A percentile compares a stretch with the other conserved stretches of the same genome.
Evolutionary conservation across 106 monocot species (phyloP).

Genomic region (Platanthera guangdongensis): DNA sequence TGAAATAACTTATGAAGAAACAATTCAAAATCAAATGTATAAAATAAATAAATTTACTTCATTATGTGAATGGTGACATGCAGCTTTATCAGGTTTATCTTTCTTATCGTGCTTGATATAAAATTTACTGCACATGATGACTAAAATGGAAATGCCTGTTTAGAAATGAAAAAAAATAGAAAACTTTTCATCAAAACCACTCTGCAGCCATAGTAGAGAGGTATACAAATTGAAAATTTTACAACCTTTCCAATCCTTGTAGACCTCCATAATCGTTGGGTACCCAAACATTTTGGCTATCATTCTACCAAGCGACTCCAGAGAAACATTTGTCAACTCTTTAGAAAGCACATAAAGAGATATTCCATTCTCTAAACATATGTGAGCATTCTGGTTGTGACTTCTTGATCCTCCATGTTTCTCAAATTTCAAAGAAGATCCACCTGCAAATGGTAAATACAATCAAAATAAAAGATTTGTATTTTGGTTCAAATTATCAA

Average conservation of each 20-base stretch:
- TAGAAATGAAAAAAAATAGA: no score
- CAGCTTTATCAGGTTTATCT: not conserved
- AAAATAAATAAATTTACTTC: no score
- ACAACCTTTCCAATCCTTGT: no score
- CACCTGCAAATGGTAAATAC: slow-evolving; percentile 23
- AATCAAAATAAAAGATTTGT: not conserved
- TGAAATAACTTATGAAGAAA: no score
- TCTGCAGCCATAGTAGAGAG: no score
- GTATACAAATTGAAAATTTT: no score
- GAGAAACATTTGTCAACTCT: slow-evolving; percentile 20
- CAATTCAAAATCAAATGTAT: no score
- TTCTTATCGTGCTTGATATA: not conserved
- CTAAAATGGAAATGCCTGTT: no score
- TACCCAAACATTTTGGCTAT: no score
- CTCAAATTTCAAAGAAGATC: slow-evolving; percentile 45
- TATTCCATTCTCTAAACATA: slow-evolving; percentile 46
- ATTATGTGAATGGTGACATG: not conserved
- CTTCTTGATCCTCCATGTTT: slow-evolving; percentile 39
- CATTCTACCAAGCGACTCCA: slow-evolving; percentile 17
- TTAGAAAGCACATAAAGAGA: slow-evolving; percentile 35
- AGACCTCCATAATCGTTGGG: no score
- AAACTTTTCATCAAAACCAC: no score
- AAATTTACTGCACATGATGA: not conserved
- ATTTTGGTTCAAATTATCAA: not conserved
- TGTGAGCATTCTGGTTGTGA: slow-evolving; percentile 50